Conservation (phyloP, 441 rosid genomes). For the Heliophila coronopifolia region DNA sequence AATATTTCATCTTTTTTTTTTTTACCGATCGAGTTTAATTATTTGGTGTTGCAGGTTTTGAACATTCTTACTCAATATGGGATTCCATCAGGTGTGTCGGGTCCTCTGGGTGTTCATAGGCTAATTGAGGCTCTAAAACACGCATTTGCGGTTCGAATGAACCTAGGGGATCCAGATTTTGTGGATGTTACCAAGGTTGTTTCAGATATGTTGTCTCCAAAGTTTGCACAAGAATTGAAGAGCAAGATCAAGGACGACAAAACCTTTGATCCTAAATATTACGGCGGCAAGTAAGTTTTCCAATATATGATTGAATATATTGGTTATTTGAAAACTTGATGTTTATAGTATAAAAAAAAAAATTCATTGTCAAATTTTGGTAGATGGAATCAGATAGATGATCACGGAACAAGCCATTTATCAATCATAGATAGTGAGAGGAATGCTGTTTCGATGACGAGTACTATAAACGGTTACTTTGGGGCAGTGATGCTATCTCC, state of each 20-base stretch:
- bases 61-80: constrained; percentile 48
- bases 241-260: constrained; percentile 35
- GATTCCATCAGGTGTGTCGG: constrained; percentile 35
- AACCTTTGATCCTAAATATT: constrained; percentile 42
- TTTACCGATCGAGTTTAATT: constrained; percentile 1
- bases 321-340: too few species aligned
- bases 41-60: constrained; percentile 36
- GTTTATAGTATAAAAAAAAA: too few species aligned
- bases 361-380: too few species aligned
- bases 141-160: constrained; percentile 55
- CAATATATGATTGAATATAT: too few species aligned
- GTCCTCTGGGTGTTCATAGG: constrained; percentile 47
- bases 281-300: constrained; percentile 43
- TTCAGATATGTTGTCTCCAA: constrained; percentile 45
- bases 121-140: constrained; percentile 46
- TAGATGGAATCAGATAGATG: constrained; percentile 51
- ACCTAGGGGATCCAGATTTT: constrained; percentile 60
- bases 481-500: constrained; percentile 46
- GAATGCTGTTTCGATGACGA: constrained; percentile 57
- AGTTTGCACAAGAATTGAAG: constrained; percentile 40
- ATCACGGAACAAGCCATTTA: constrained; percentile 58
- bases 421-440: constrained; percentile 41
- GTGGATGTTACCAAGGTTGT: constrained; percentile 30
- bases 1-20: neutral
- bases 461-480: constrained; percentile 43